Evolutionary conservation across 768 basidiomycete genomes (phyloP).

Genomic region (Trichaptum fuscoviolaceum): DNA sequence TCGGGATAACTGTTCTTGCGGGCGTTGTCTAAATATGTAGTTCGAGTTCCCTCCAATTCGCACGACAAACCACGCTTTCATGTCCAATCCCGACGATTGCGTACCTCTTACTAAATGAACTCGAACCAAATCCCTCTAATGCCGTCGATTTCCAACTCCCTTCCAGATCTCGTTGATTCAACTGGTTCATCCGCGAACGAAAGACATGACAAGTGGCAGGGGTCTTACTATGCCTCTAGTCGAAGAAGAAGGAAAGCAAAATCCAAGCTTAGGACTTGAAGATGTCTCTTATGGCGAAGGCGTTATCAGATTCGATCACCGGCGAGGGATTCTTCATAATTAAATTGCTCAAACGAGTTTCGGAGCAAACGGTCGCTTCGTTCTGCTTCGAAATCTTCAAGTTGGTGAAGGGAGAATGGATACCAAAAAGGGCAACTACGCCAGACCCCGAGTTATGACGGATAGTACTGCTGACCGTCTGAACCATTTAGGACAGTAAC

Average conservation of each 20-base stretch:
- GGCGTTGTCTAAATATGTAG: neutral
- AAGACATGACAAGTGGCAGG: no score
- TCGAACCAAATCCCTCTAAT: neutral
- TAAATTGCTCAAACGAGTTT: no score
- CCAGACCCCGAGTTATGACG: neutral
- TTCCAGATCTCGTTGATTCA: neutral
- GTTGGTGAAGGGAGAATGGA: neutral
- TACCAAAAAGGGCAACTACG: neutral
- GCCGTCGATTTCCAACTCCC: neutral
- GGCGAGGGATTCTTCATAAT: no score
- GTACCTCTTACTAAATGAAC: neutral
- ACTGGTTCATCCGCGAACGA: neutral
- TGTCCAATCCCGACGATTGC: neutral
- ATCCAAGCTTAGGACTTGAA: no score
- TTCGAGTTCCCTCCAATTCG: neutral
- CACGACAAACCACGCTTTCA: neutral
- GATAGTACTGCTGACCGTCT: neutral
- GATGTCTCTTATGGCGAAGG: no score
- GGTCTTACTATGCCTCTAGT: no score
- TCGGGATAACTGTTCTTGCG: neutral
- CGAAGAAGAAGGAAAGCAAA: no score
- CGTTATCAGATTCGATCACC: no score
- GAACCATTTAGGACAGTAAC: neutral
- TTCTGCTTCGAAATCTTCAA: neutral
- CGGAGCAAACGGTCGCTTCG: neutral